Evolutionary conservation across 306 rosid species (phyloP), one percentile per base, ranked within the genome.

Genomic region (Astragalus membranaceus): DNA sequence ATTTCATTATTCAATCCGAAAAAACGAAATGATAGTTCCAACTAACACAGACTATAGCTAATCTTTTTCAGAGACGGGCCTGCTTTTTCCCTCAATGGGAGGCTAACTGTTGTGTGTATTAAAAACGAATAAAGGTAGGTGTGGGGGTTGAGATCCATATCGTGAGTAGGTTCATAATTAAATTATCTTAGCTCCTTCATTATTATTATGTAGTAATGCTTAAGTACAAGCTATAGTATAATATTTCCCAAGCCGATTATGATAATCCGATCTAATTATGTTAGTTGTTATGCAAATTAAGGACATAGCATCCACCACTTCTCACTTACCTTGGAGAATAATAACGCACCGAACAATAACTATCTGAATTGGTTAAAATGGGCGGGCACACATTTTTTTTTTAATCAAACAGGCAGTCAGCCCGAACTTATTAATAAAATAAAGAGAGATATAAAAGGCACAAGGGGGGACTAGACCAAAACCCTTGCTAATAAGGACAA

Each of bases 121-220:
- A 20, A 58, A 5, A 12, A 23, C 66, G 8, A 72, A 52, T 78
- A 52, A 67, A 67, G 69, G 69, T 81, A 73, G 82, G 85, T 72
- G 77, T 5, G 72, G 76, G 60, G 73, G 73, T 67, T 81, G 81
- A 59, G 78, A 65, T 63, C 32, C 70, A 52, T 52, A 3, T 11
- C 59, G 52, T 51, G 58, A 66, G 75, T 61, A 67, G 85, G 85
- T 79, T 73, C 37, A 42, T 42, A 80, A 30, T 61, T 73, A n/a
- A 73, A 75, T 69, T 69, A 79, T 63, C 46, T 66, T 49, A 48
- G 68, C 53, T 46, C 35, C 29, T 69, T 63, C 46, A 72, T 35
- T 64, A 55, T 37, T 8, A 64, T 71, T 23, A 23, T 23, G 26
- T 23, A 23, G 32, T 14, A 15, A 10, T 70, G 67, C 67, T 77